Evolutionary conservation across 2,329 filamentous ascomycete species (phyloP).

Genomic region (Ophiostoma perfectum): DNA sequence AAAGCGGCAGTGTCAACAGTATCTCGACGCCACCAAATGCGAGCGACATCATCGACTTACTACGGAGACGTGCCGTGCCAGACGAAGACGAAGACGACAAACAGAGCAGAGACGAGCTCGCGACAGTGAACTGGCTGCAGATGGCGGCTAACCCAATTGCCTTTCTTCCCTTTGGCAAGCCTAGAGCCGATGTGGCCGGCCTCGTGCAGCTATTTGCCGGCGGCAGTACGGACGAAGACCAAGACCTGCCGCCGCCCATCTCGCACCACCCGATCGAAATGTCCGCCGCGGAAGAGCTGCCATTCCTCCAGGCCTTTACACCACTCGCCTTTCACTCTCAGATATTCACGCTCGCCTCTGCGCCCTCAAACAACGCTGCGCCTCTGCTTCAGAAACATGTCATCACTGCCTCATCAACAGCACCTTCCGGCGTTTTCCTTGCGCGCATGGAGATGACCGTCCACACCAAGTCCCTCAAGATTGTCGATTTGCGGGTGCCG

Average conservation of each 20-base stretch:
- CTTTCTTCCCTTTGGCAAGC: conserved; percentile 47
- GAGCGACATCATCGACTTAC: conserved; percentile 37
- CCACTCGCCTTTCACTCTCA: conserved; percentile 58
- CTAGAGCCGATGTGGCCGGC: conserved; percentile 29
- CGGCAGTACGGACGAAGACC: conserved; percentile 31
- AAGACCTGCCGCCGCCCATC: conserved; percentile 36
- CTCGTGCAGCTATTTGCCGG: conserved; percentile 26
- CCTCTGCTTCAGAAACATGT: conserved; percentile 44
- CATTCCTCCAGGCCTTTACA: conserved; percentile 66
- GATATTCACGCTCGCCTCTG: conserved; percentile 42
- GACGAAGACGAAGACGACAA: conserved; percentile 33
- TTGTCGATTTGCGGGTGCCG: conserved; percentile 50
- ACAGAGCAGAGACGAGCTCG: conserved; percentile 26
- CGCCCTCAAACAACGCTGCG: neutral
- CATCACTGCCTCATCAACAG: conserved; percentile 47
- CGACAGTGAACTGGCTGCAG: conserved; percentile 42
- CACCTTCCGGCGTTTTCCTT: conserved; percentile 51
- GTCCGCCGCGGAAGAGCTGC: conserved; percentile 58
- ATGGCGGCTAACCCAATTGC: conserved; percentile 47
- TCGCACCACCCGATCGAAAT: conserved; percentile 63
- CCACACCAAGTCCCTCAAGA: conserved; percentile 46
- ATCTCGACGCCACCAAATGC: conserved; percentile 26
- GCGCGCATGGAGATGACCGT: conserved; percentile 55
- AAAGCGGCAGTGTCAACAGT: neutral
- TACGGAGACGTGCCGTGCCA: conserved; percentile 40